phyloP scores from a whole-genome alignment of 1,139 yeast species.

The Starmera stellimalicola region DNA sequence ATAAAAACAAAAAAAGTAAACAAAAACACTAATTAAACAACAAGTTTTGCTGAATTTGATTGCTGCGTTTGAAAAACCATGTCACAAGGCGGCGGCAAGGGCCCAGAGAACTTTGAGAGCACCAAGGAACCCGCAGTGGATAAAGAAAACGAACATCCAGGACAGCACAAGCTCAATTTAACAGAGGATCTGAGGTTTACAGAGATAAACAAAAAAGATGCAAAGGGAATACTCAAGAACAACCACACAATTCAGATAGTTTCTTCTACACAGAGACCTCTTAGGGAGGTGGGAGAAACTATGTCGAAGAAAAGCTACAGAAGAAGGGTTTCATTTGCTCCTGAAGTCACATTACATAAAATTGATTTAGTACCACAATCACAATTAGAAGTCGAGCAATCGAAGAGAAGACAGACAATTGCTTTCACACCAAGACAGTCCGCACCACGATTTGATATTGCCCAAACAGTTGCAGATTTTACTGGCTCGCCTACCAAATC shows the following conservation, averaged over 20 bases:
- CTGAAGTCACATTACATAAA: conserved; percentile 65
- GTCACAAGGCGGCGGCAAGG: too few relatives aligned
- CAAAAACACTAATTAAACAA: too few relatives aligned
- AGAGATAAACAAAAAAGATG: conserved; percentile 25
- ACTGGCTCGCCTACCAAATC: background rate
- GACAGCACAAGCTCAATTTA: background rate
- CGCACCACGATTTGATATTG: too few relatives aligned
- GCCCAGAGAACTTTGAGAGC: too few relatives aligned
- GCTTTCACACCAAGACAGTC: conserved; percentile 21
- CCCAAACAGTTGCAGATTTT: background rate
- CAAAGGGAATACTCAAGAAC: conserved; percentile 29
- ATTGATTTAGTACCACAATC: conserved; percentile 34
- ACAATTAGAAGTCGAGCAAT: conserved; percentile 16
- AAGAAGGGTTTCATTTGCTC: conserved; percentile 66
- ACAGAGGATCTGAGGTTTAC: conserved; percentile 8
- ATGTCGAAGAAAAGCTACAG: conserved; percentile 13
- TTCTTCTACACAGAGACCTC: conserved; percentile 17
- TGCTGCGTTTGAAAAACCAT: too few relatives aligned
- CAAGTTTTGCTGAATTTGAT: too few relatives aligned
- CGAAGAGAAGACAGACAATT: conserved; percentile 31
- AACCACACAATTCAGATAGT: conserved; percentile 20
- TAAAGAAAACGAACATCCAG: conserved; percentile 7
- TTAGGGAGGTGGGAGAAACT: conserved; percentile 9
- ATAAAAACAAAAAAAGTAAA: too few relatives aligned
- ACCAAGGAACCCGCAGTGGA: conserved; percentile 3